phyloP scores from a whole-genome alignment of 106 monocot genomes.

The Dendrobium officinale region DNA sequence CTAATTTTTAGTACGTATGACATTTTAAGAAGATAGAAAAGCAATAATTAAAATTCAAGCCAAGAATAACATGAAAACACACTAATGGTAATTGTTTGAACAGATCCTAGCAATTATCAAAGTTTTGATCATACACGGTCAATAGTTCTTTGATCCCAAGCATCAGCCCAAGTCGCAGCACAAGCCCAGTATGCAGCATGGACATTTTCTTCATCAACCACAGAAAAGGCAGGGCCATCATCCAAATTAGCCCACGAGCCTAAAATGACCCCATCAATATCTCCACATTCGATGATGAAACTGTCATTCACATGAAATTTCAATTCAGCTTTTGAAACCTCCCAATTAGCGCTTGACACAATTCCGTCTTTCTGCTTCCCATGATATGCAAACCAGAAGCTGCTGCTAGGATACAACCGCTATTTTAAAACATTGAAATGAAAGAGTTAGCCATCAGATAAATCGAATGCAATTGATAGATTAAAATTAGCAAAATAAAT shows the following conservation, averaged over 20 bases:
- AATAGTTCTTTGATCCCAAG: slow-evolving; percentile 83
- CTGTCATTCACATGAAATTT: slow-evolving; percentile 36
- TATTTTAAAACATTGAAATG: slow-evolving; percentile 14
- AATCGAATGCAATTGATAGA: neutral
- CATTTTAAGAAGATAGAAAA: neutral
- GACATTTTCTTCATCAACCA: slow-evolving; percentile 29
- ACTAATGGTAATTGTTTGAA: neutral
- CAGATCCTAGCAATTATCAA: neutral
- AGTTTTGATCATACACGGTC: slow-evolving; percentile 66
- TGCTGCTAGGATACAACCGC: slow-evolving; percentile 73
- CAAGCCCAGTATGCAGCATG: slow-evolving; percentile 74
- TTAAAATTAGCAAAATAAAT: neutral
- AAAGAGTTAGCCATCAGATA: slow-evolving; percentile 7
- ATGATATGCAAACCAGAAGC: slow-evolving; percentile 61
- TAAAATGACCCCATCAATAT: slow-evolving; percentile 81
- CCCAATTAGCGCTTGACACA: slow-evolving; percentile 15
- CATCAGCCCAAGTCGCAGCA: slow-evolving; percentile 93
- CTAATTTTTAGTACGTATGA: neutral
- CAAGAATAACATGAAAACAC: neutral
- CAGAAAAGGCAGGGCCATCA: slow-evolving; percentile 12
- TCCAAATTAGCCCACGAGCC: slow-evolving; percentile 57
- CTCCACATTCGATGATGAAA: slow-evolving; percentile 64
- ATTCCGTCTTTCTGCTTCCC: slow-evolving; percentile 33
- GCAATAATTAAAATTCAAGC: neutral
- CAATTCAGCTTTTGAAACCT: slow-evolving; percentile 26